phyloP scores from a whole-genome alignment of 768 basidiomycete species.

The Termitomyces bulborhizus region DNA sequence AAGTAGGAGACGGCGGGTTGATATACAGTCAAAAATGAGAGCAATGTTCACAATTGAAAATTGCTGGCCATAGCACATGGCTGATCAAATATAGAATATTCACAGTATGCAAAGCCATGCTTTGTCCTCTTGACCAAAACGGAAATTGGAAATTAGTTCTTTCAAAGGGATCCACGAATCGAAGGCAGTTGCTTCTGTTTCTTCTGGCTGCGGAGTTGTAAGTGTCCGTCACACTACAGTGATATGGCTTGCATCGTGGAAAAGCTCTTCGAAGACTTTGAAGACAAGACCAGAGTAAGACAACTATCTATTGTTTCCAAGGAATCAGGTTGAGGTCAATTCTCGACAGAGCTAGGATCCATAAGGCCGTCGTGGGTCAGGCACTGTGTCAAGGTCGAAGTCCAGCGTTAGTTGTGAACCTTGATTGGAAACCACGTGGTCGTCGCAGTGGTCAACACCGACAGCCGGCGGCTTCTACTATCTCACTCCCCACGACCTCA shows the following conservation, averaged over 20 bases:
- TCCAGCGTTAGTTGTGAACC: too few species aligned
- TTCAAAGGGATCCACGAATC: not conserved
- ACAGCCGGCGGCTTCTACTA: not conserved
- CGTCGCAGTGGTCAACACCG: conserved; percentile 7
- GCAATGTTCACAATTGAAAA: not conserved
- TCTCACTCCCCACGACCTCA: not conserved
- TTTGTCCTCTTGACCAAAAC: not conserved
- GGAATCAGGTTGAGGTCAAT: not conserved
- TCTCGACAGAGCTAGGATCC: not conserved
- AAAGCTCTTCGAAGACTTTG: not conserved
- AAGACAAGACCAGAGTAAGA: not conserved
- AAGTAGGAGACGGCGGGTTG: not conserved
- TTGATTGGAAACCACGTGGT: conserved; percentile 10
- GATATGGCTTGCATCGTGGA: not conserved
- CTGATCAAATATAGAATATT: too few species aligned
- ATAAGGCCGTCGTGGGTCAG: not conserved
- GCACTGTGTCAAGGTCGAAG: not conserved
- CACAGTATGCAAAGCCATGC: not conserved
- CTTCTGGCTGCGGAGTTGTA: not conserved
- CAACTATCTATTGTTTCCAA: not conserved
- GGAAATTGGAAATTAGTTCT: not conserved
- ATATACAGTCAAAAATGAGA: not conserved
- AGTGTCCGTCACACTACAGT: not conserved
- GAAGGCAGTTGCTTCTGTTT: not conserved
- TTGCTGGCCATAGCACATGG: not conserved